Percentiles rank a stretch among this genome's conserved stretches.
These are phyloP conservation scores for Cajanus cajan DNA, from an alignment of 306 rosid species.

Conservation along the genomic window DNA sequence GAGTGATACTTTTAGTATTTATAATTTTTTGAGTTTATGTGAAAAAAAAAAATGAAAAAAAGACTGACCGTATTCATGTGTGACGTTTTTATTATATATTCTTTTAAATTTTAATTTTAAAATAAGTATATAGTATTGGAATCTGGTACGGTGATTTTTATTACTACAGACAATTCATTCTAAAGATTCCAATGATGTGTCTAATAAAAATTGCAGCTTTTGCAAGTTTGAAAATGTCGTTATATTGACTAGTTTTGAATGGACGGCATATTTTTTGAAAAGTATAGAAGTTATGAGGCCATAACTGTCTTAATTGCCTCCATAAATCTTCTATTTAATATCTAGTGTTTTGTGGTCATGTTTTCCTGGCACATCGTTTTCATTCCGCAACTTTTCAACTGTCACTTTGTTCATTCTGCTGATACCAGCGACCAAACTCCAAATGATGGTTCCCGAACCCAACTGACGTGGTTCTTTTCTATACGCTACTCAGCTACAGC, in stretches of 20 bases:
- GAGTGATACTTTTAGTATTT: not conserved
- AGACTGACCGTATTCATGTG: not conserved
- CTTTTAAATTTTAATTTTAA: not conserved
- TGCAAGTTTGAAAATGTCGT: not conserved
- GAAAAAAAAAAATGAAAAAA: not conserved
- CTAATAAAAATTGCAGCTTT: not conserved
- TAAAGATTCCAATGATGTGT: not conserved
- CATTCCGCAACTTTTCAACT: not conserved
- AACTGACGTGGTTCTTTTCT: not conserved
- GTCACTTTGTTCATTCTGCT: not conserved
- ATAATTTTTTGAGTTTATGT: not conserved
- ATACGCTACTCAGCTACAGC: not conserved
- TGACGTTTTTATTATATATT: not conserved
- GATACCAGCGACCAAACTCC: not conserved
- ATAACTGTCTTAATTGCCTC: not conserved
- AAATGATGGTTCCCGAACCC: not conserved
- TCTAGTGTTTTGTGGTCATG: conserved; percentile 4
- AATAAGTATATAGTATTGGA: not conserved
- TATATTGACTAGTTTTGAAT: not conserved
- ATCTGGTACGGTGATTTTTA: not conserved
- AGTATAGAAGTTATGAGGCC: not conserved
- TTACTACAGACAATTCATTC: not conserved
- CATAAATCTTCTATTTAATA: not conserved
- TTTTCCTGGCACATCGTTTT: not conserved
- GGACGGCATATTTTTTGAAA: not conserved